Evolutionary conservation across 257 asterid species (phyloP), one percentile per base, ranked within the genome.

Genomic region (Scutellaria baicalensis): DNA sequence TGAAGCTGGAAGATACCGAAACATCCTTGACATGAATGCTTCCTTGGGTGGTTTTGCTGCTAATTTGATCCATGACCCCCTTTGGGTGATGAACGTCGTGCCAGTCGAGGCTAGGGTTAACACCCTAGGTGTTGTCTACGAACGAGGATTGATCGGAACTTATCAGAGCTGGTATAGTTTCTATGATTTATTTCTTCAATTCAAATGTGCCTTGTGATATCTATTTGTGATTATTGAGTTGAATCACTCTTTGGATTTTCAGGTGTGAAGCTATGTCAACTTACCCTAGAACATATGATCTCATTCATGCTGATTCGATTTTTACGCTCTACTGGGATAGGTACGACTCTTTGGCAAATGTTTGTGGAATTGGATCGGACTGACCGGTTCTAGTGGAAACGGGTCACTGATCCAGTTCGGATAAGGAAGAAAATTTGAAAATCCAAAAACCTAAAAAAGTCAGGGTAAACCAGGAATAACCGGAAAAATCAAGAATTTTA

Each of bases 241-340:
- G 1, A 17, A 39, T 35, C 3, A 5, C 10, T 18, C 17, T 11
- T 47, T 65, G 20, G 16, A 18, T 69, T 61, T 52, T 52, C 66
- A 89, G 96, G 97, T 92, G 98, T 74, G 94, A 92, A 65, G 96
- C 98, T 8, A 89, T 92, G 96, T 92, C 98, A 10, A 89, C 98
- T 9, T 92, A 92, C 58, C 96, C 98, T 1, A 80, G 98, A 79
- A 89, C 96, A 0, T 89, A 89, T 35, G 98, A 92, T 65, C 88
- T 92, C 59, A 84, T 92, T 20, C 98, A 92, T 72, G 93, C 92
- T 3, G 95, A 80, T 69, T 85, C 95, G 0, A 45, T 86, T 16
- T 89, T 92, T 39, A 88, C 89, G 45, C 87, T 92, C 39, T 92
- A 92, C 75, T 75, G 81, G 36, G 75, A 86, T 10, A 82, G 84